Evolutionary conservation across 2,329 filamentous ascomycete genomes (phyloP).

Genomic region (Gaeumannomyces sp.): DNA sequence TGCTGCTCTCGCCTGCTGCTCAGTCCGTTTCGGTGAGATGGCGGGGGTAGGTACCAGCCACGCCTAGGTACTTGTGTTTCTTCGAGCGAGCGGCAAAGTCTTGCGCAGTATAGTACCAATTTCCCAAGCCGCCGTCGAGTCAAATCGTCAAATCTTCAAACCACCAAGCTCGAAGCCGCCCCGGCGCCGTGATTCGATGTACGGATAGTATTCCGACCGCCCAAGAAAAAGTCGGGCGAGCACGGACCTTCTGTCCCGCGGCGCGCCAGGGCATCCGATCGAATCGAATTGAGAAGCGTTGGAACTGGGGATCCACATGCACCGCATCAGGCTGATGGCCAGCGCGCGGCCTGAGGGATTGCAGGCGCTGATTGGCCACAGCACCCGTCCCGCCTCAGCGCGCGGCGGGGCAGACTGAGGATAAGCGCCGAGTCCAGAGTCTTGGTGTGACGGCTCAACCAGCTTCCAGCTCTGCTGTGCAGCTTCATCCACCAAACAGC

Average conservation of each 20-base stretch:
- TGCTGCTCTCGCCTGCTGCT: no score
- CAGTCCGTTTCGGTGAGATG: neutral
- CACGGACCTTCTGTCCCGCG: neutral
- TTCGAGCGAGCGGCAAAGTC: no score
- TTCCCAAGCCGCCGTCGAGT: no score
- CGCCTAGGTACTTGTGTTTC: no score
- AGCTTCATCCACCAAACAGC: constrained; percentile 1
- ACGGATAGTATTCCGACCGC: neutral
- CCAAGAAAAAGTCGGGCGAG: neutral
- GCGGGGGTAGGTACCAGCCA: no score
- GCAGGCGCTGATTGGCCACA: neutral
- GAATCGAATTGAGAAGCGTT: no score
- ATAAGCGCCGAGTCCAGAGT: neutral
- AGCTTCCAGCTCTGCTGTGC: neutral
- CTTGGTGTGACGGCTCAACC: neutral
- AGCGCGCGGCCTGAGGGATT: neutral
- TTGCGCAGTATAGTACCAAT: neutral
- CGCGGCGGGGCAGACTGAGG: neutral
- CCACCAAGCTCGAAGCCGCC: neutral
- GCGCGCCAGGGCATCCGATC: no score
- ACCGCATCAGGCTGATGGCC: no score
- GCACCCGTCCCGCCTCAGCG: neutral
- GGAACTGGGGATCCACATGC: neutral
- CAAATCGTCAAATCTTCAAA: neutral
- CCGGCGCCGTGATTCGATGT: neutral